Base-by-base conservation (phyloP, 2,329 filamentous ascomycete genomes). In the Monilinia laxa region DNA sequence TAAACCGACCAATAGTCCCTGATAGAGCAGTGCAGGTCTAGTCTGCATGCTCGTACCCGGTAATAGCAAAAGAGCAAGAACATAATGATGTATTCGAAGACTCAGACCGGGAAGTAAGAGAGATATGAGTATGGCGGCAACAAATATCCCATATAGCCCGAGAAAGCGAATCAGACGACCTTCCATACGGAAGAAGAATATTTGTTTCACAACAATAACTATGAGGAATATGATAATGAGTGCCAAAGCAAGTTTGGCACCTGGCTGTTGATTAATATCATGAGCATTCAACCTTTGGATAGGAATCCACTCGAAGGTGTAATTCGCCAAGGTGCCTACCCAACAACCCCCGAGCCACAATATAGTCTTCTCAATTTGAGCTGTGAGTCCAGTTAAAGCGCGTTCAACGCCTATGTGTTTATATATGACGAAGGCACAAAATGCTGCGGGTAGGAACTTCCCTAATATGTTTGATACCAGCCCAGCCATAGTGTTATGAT, bases 21-120 rank as follows among this genome's bases (percentile, higher is more conserved):
- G 94, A 75, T 95, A 98, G 2, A 97, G 78, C 11, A 98, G 81
- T 0, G 89, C 89, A 0, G 92, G 90, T 0, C 95, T 86, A 7
- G 91, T 98, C 71, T 97, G 93, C 77, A 98, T 87, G 64, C 87
- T 88, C 0, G 95, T 98, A 0, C 93, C 95, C 0, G 93, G 92
- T 6, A 98, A 84, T 0, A 99, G 84, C 0, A 98, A 82, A 18
- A 99, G 84, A 1, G 89, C 93, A 5, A 98, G 82, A 70, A 98
- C 91, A 76, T 98, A 99, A 77, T 99, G 95, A 76, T 99, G 95
- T 66, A 99, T 93, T 45, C 95, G 88, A 60, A 99, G 83, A 69
- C 88, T 90, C 62, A 97, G 86, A 10, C 87, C 85, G 0, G 94
- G 94, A 7, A 97, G 79, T 1, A 85, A 80, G 16, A 96, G 81